phyloP scores from a whole-genome alignment of 108 stramenopile genomes.

The Mediolabrus comicus region DNA sequence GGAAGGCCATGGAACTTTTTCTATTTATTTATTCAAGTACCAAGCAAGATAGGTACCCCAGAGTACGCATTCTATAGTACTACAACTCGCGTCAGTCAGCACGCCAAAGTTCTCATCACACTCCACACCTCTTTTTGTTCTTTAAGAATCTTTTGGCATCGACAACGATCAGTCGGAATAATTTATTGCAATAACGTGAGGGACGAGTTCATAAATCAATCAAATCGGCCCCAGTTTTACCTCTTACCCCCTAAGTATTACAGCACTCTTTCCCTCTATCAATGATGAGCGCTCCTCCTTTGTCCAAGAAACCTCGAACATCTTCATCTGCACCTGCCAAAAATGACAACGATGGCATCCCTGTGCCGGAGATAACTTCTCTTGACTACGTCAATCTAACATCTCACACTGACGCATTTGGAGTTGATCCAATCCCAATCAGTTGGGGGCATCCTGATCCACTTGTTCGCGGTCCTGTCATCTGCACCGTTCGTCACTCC shows the following conservation, averaged over 20 bases:
- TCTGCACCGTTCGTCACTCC: constrained; percentile 92
- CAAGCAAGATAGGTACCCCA: no score
- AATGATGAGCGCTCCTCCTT: background rate
- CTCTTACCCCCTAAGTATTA: background rate
- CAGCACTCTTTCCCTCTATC: background rate
- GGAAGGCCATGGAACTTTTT: no score
- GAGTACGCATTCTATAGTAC: no score
- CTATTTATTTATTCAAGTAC: no score
- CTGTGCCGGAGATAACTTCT: constrained; percentile 53
- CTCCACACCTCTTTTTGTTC: no score
- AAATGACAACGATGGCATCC: constrained; percentile 44
- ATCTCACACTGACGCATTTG: constrained; percentile 89
- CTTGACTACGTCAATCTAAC: constrained; percentile 87
- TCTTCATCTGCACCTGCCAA: background rate
- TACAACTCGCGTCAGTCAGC: no score
- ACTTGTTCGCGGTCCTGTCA: constrained; percentile 86
- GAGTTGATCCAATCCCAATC: constrained; percentile 90
- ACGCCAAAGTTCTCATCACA: no score
- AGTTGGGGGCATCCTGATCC: constrained; percentile 93
- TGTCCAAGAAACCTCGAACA: constrained; percentile 21
- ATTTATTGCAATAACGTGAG: no score
- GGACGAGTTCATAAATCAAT: background rate
- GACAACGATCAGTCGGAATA: no score
- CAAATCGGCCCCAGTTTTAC: background rate
- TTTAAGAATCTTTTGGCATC: no score